Base-by-base conservation (phyloP, 306 rosid species). In the Inga leiocalycina region DNA sequence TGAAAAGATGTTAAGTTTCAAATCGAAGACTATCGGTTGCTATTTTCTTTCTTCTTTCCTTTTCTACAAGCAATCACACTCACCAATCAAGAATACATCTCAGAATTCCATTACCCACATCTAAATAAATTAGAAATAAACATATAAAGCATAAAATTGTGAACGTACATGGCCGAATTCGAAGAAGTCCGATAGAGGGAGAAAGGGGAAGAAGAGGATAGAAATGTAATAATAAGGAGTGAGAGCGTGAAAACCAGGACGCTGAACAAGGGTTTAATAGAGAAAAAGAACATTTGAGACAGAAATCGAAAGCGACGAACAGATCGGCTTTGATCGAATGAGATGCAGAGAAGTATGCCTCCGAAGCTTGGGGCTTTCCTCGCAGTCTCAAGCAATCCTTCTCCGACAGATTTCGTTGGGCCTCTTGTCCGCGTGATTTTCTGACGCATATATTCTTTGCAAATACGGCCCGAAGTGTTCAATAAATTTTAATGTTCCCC, bases 261-360 rank as follows among this genome's bases (percentile, higher is more conserved):
- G 81, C 68, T 87, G 79, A 92, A 93, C 3, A 88, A 72, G 76
- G 93, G 93, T 90, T 89, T 95, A 81, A 90, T 90, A 72, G 92
- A 84, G 43, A 93, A 83, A 88, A 82, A 80, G 88, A 87, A 78
- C 98, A 95, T 95, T 84, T 87, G 86, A 57, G 41, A 41, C 35
- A 64, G 70, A 45, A 70, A 70, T 69, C 19, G 59, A 7, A 74
- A 79, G 76, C 5, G 35, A 13, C 34, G 15, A 56, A 37, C 52
- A 12, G 84, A 81, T 81, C 65, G 10, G 34, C 13, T 64, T 68
- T 12, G 12, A 15, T 30, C 7, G 24, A 74, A 34, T 2, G 32
- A 51, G 51, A 52, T 16, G 82, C 4, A 71, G 52, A 14, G 48
- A 8, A 14, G 30, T 8, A 68, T 68, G 48, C 30, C n/a, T 5